Conservation (phyloP, 345 rosid genomes). For the Boechera stricta region DNA sequence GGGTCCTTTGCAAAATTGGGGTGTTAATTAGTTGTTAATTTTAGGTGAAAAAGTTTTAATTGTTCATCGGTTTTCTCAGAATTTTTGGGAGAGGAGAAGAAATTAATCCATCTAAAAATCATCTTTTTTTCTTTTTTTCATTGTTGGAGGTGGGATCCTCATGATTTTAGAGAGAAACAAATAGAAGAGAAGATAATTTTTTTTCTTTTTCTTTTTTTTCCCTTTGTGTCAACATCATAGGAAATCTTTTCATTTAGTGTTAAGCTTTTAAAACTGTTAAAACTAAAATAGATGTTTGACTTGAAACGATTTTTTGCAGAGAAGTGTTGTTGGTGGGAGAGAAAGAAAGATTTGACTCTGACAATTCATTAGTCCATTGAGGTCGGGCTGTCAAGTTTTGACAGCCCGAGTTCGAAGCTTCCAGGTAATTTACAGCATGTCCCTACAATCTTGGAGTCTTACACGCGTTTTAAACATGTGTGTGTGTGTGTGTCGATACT, state of each 20-base stretch:
- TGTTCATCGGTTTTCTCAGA: slow-evolving; percentile 9
- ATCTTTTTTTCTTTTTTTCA: background rate
- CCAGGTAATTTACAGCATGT: slow-evolving; percentile 37
- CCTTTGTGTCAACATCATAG: slow-evolving; percentile 39
- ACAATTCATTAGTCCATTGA: slow-evolving; percentile 19
- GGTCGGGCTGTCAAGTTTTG: slow-evolving; percentile 41
- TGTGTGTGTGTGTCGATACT: background rate
- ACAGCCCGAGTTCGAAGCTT: slow-evolving; percentile 46
- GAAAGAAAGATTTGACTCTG: slow-evolving; percentile 32
- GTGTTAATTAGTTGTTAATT: background rate
- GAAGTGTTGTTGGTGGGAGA: slow-evolving; percentile 8
- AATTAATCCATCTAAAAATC: background rate
- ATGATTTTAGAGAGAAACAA: background rate
- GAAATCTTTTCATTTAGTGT: background rate
- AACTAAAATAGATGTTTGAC: slow-evolving; percentile 15
- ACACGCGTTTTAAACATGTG: slow-evolving; percentile 40
- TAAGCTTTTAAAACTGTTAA: background rate
- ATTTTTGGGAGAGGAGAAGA: background rate
- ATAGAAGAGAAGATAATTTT: background rate
- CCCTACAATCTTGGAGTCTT: slow-evolving; percentile 34
- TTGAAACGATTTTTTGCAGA: slow-evolving; percentile 25
- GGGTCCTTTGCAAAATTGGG: slow-evolving; percentile 19
- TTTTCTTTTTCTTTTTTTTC: background rate
- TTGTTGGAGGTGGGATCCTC: slow-evolving; percentile 33
- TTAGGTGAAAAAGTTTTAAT: background rate